These are phyloP conservation scores for Backusella mclennaniae DNA, from an alignment of 192 early-diverging fungal species.

Conservation along the genomic window DNA sequence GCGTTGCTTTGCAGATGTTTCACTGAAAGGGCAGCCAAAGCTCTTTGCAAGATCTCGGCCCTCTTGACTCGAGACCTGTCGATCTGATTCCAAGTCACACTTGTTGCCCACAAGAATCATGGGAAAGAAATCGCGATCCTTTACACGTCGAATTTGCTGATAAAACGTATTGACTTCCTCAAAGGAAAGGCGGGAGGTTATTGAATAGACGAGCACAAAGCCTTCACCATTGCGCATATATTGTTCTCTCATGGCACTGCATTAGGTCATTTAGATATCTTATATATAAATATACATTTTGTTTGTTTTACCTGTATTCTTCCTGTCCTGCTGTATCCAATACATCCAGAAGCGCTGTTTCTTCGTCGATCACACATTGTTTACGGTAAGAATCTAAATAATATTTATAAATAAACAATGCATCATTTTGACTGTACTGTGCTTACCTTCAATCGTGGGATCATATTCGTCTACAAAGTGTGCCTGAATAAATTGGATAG, in stretches of 20 bases:
- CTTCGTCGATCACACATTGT: slow-evolving; percentile 93
- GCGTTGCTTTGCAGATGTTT: slow-evolving; percentile 51
- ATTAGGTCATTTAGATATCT: background rate
- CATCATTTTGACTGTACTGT: background rate
- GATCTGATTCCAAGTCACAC: slow-evolving; percentile 72
- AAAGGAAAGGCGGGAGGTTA: slow-evolving; percentile 72
- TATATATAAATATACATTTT: background rate
- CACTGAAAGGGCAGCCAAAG: slow-evolving; percentile 62
- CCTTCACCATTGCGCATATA: slow-evolving; percentile 86
- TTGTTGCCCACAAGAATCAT: slow-evolving; percentile 89
- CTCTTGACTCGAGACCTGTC: slow-evolving; percentile 54
- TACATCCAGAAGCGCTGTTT: slow-evolving; percentile 87
- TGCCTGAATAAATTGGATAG: slow-evolving; percentile 79
- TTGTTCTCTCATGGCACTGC: slow-evolving; percentile 50
- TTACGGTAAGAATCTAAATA: slow-evolving; percentile 89
- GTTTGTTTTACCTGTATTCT: slow-evolving; percentile 61
- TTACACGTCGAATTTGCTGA: slow-evolving; percentile 76
- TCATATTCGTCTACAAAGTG: slow-evolving; percentile 92
- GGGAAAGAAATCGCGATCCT: slow-evolving; percentile 73
- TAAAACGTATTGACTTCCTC: slow-evolving; percentile 74
- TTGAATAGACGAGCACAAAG: slow-evolving; percentile 82
- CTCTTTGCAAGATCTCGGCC: slow-evolving; percentile 53
- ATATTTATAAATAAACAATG: background rate
- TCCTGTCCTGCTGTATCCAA: slow-evolving; percentile 97
- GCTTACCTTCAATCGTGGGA: slow-evolving; percentile 83